Evolutionary conservation across 306 rosid genomes (phyloP).

Genomic region (Psophocarpus tetragonolobus): DNA sequence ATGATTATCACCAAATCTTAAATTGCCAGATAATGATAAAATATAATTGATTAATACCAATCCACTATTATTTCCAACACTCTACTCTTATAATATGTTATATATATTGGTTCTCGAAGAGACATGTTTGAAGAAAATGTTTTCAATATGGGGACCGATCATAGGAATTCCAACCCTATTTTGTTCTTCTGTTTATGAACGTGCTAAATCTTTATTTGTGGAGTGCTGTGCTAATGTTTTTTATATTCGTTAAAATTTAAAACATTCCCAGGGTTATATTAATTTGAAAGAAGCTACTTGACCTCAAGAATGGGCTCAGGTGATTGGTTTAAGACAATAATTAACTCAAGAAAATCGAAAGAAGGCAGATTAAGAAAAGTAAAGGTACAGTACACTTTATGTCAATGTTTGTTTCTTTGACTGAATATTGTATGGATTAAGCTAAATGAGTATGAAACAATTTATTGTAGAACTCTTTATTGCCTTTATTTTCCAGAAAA

Average conservation of each 20-base stretch:
- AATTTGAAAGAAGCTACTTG: conserved; percentile 28
- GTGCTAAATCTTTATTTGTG: conserved; percentile 1
- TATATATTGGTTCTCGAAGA: too few relatives aligned
- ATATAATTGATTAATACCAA: too few relatives aligned
- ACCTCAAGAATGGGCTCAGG: conserved; percentile 68
- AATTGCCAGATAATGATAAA: too few relatives aligned
- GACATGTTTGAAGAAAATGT: background rate
- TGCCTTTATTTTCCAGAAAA: background rate
- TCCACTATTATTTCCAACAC: too few relatives aligned
- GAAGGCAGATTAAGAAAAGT: conserved; percentile 49
- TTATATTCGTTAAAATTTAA: conserved; percentile 4
- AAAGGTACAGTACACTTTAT: conserved; percentile 49
- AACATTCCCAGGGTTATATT: conserved; percentile 44
- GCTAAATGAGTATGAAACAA: background rate
- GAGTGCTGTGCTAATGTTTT: conserved; percentile 27
- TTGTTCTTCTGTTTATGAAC: background rate
- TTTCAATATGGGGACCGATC: background rate
- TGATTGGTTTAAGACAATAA: conserved; percentile 64
- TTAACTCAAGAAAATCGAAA: conserved; percentile 57
- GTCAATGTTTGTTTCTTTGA: background rate
- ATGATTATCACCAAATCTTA: too few relatives aligned
- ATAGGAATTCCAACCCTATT: background rate
- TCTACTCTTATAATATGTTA: too few relatives aligned
- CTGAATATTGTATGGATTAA: background rate
- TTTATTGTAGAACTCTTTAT: background rate